phyloP scores from a whole-genome alignment of 805 yeast genomes.

The Candida argentea region DNA sequence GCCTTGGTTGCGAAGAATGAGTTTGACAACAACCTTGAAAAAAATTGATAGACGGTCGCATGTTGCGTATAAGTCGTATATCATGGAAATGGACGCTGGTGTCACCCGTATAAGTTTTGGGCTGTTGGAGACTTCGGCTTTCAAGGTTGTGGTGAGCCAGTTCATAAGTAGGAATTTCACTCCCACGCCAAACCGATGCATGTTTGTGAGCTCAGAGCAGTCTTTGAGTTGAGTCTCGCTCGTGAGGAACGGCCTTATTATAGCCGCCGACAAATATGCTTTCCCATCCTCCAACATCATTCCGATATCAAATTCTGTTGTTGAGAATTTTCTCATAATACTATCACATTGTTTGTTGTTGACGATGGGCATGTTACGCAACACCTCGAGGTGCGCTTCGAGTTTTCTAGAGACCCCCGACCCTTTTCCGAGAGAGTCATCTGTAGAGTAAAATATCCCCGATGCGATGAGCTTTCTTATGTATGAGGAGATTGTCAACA shows the following conservation, averaged over 20 bases:
- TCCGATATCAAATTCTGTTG: constrained; percentile 18
- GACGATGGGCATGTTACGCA: constrained; percentile 49
- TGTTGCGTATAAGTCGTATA: constrained; percentile 22
- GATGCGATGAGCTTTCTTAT: constrained; percentile 75
- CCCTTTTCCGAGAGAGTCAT: constrained; percentile 23
- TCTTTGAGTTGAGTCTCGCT: constrained; percentile 8
- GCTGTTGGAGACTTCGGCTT: constrained; percentile 22
- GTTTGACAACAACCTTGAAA: constrained; percentile 24
- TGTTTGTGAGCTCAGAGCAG: constrained; percentile 12
- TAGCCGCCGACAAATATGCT: constrained; percentile 18
- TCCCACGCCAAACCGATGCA: no score
- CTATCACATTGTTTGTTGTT: constrained; percentile 46
- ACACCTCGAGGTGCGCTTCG: constrained; percentile 41
- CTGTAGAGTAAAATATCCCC: constrained; percentile 58
- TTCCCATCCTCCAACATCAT: constrained; percentile 30
- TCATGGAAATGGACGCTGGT: constrained; percentile 17
- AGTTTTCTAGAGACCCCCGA: constrained; percentile 6
- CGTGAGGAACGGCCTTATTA: constrained; percentile 21
- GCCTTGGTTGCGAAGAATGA: constrained; percentile 28
- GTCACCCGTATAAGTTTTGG: constrained; percentile 27
- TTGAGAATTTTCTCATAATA: constrained; percentile 40
- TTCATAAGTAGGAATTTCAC: constrained; percentile 35
- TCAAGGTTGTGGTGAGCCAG: constrained; percentile 37
- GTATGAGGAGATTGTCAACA: constrained; percentile 55
- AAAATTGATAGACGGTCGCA: constrained; percentile 34